Evolutionary conservation across 2,329 filamentous ascomycete species (phyloP).

Genomic region (Epichloe uncinata): DNA sequence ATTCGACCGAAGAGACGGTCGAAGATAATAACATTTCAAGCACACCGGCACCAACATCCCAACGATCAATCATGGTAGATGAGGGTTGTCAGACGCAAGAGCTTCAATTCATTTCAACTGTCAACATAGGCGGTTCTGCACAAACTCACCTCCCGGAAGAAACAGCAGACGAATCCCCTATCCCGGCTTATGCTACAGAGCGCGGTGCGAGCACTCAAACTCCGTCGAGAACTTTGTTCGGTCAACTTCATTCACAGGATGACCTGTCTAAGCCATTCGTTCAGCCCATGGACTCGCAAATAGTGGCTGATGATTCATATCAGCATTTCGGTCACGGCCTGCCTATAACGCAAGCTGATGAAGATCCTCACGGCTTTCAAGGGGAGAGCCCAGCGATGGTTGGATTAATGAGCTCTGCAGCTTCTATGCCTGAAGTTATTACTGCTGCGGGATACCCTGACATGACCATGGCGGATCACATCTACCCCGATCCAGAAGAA

Average conservation of each 20-base stretch:
- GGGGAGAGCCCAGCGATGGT: neutral
- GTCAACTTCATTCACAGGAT: neutral
- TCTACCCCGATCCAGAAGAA: neutral
- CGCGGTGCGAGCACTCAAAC: conserved; percentile 1
- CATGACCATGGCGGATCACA: neutral
- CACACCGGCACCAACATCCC: neutral
- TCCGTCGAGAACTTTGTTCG: conserved; percentile 7
- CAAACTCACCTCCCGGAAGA: conserved; percentile 11
- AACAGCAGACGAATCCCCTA: conserved; percentile 7
- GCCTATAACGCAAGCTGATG: neutral
- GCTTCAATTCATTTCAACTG: conserved; percentile 15
- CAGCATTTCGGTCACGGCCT: conserved; percentile 1
- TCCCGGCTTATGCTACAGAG: neutral
- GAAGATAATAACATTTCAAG: neutral
- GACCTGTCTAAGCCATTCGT: neutral
- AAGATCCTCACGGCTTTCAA: neutral
- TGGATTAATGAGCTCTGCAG: neutral
- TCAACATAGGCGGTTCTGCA: conserved; percentile 16
- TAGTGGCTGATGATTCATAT: neutral
- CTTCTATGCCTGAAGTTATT: neutral
- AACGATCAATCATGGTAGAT: conserved; percentile 20
- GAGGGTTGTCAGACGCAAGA: conserved; percentile 23
- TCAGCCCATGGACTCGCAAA: neutral
- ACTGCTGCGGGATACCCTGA: neutral
- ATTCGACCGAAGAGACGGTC: conserved; percentile 5